Evolutionary conservation across 371 early-diverging fungal species (phyloP), one percentile per base, ranked within the genome.

Genomic region (Apophysomyces variabilis): DNA sequence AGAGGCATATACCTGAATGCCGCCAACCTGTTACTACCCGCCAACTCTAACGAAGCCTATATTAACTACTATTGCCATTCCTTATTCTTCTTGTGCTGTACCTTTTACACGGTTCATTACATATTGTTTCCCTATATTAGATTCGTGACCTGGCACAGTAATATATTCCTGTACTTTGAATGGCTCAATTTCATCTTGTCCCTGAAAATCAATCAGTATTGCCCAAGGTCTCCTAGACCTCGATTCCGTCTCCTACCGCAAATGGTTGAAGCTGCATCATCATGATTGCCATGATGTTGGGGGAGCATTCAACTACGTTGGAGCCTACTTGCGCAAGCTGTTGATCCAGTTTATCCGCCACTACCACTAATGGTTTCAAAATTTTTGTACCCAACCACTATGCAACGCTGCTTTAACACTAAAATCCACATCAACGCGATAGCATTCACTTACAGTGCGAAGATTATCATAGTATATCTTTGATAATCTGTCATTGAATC

Each of bases 381-480:
- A 67, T 59, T 7, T 67, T 63, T 12, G 36, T 59, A 3, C 39
- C 38, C 5, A 67, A 41, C 68, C 68, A 67, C 68, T 67, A 58
- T 7, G 16, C 21, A 32, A 36, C 12, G 9, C n/a, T 44, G 46
- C 54, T 39, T 21, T 38, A 14, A 38, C 43, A 50, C 44, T 12
- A 21, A 26, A 5, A 5, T 8, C 0, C 38, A 26, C 18, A 7
- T n/a, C 18, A 11, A 47, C 16, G n/a, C 16, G 7, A 47, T n/a
- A 14, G 0, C 38, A 32, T 14, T 7, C 14, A 18, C 37, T 36
- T 65, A 69, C 69, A 39, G 58, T 43, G 21, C 58, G 61, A 18
- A 69, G 41, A 7, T 58, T 38, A 41, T 69, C 65, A 44, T 65
- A 69, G 41, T 65, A 69, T 12, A 65, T 50, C 32, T 65, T 69